These are phyloP conservation scores for Triticum monococcum DNA, from an alignment of 176 grass and related monocot species.

Conservation along the genomic window DNA sequence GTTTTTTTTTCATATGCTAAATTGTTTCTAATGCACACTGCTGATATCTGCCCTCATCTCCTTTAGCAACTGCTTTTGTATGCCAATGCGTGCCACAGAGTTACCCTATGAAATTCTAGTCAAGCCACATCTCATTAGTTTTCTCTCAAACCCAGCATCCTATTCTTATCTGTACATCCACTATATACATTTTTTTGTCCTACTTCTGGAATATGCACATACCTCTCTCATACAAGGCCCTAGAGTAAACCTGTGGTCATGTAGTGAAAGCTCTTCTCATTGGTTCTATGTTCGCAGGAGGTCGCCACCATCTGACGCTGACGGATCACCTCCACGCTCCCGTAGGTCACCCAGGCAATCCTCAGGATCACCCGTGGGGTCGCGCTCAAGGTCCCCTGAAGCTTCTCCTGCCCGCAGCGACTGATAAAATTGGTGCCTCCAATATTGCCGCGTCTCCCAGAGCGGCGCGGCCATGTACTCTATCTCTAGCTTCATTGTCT, in stretches of 20 bases:
- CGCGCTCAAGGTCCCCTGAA: conserved; percentile 58
- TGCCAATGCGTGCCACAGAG: not conserved
- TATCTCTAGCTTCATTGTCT: not conserved
- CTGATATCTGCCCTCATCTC: not conserved
- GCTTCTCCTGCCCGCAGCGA: conserved; percentile 42
- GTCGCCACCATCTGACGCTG: conserved; percentile 1
- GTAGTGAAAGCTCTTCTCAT: not conserved
- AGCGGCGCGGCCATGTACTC: not conserved
- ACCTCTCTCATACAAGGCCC: not conserved
- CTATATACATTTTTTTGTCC: not conserved
- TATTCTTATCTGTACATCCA: not conserved
- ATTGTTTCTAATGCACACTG: not conserved
- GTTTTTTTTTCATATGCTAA: not conserved
- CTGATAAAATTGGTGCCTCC: not conserved
- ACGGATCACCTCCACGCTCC: conserved; percentile 14
- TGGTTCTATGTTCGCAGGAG: conserved; percentile 28
- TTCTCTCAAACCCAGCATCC: not conserved
- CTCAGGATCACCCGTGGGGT: conserved; percentile 54
- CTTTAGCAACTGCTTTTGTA: not conserved
- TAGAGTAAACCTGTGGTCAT: not conserved
- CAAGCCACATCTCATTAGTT: not conserved
- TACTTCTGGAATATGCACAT: not conserved
- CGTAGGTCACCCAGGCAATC: conserved; percentile 35
- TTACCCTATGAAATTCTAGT: not conserved
- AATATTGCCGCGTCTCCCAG: not conserved